A percentile compares a stretch with the other conserved stretches of the same genome.
phyloP scores from a whole-genome alignment of 768 basidiomycete genomes.

The Peribolospora kevripleyi region DNA sequence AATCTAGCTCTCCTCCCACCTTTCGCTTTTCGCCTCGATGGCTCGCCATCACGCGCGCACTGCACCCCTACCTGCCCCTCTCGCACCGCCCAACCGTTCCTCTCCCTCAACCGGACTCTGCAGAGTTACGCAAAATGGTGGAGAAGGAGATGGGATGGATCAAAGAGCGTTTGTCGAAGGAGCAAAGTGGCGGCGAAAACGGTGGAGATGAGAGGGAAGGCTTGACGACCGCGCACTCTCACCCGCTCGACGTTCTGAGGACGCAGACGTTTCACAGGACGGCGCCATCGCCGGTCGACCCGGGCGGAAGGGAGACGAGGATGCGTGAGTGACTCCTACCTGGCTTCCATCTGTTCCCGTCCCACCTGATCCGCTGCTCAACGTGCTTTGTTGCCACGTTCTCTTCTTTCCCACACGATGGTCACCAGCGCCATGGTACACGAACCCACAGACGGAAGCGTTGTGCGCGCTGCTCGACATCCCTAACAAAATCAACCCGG shows the following conservation, averaged over 20 bases:
- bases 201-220: constrained; percentile 8
- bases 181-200: constrained; percentile 10
- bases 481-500: constrained; percentile 40
- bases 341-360: neutral
- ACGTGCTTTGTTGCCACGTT: neutral
- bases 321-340: constrained; percentile 20
- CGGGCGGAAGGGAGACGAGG: constrained; percentile 23
- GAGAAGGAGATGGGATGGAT: constrained; percentile 41
- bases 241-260: constrained; percentile 11
- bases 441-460: constrained; percentile 71
- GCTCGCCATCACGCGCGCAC: constrained; percentile 77
- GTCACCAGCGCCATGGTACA: constrained; percentile 41
- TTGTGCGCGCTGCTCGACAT: constrained; percentile 59
- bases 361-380: neutral
- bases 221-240: constrained; percentile 22
- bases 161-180: constrained; percentile 27
- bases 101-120: constrained; percentile 19
- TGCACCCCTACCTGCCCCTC: constrained; percentile 51
- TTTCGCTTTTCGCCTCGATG: constrained; percentile 29
- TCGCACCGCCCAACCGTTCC: constrained; percentile 22
- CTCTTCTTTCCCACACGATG: no score
- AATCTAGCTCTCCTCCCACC: neutral
- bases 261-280: constrained; percentile 47
- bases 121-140: constrained; percentile 32
- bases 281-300: constrained; percentile 20